Evolutionary conservation across 306 rosid species (phyloP).

Genomic region (Vigna angularis): DNA sequence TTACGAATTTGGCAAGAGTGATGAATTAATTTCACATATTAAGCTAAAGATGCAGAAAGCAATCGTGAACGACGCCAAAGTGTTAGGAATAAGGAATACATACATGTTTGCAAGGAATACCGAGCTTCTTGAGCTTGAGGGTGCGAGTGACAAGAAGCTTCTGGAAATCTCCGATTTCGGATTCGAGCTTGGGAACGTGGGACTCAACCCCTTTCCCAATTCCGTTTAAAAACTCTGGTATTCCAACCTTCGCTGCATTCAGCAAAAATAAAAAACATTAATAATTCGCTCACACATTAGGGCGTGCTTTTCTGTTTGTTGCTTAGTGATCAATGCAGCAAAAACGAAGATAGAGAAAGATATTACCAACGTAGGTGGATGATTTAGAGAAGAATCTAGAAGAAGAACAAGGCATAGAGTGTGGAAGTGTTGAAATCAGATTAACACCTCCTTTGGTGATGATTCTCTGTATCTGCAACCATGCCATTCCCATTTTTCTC

Average conservation of each 20-base stretch:
- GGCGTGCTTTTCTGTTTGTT: neutral
- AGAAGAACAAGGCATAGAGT: slow-evolving; percentile 3
- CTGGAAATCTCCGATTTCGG: slow-evolving; percentile 81
- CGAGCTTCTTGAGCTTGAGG: slow-evolving; percentile 77
- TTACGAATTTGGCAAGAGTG: neutral
- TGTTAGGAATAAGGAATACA: slow-evolving; percentile 37
- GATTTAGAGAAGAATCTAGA: slow-evolving; percentile 75
- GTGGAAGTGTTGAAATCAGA: slow-evolving; percentile 31
- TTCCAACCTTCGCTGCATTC: slow-evolving; percentile 74
- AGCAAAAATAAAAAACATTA: neutral
- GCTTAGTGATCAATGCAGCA: too few relatives aligned
- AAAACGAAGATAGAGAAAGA: neutral
- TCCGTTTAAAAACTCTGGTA: slow-evolving; percentile 77
- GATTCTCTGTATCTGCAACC: slow-evolving; percentile 58
- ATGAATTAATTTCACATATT: neutral
- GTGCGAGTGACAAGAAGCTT: slow-evolving; percentile 80
- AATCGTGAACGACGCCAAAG: neutral
- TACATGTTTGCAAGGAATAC: slow-evolving; percentile 84
- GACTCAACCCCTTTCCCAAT: slow-evolving; percentile 79
- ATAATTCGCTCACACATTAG: neutral
- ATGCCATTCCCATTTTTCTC: slow-evolving; percentile 50
- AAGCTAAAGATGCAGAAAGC: neutral
- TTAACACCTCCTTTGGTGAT: slow-evolving; percentile 40
- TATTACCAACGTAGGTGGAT: slow-evolving; percentile 54
- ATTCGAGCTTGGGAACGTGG: slow-evolving; percentile 74